Conservation (phyloP, 345 rosid genomes). For the Eucalyptus dawsonii region DNA sequence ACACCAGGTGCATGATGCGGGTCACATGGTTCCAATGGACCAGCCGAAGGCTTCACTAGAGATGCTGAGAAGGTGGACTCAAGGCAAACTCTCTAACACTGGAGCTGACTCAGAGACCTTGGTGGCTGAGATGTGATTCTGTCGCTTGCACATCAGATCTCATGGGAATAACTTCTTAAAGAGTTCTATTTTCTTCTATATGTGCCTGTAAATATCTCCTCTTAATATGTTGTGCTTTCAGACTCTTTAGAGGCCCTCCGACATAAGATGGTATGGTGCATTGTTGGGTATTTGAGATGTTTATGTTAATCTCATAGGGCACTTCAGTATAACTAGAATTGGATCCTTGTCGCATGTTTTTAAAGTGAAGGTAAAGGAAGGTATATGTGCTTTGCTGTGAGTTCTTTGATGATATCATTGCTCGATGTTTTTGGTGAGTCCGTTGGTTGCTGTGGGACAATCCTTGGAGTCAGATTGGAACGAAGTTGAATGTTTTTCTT, state of each 20-base stretch:
- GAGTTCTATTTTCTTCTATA: neutral
- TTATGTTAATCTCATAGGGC: neutral
- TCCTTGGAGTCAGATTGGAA: neutral
- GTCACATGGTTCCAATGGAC: slow-evolving; percentile 99
- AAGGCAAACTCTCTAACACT: slow-evolving; percentile 23
- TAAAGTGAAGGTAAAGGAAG: neutral
- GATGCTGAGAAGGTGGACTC: slow-evolving; percentile 87
- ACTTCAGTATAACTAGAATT: neutral
- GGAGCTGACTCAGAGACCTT: slow-evolving; percentile 5
- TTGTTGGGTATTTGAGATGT: neutral
- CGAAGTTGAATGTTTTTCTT: neutral
- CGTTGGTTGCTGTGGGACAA: neutral
- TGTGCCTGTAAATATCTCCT: slow-evolving; percentile 1
- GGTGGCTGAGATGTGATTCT: slow-evolving; percentile 60
- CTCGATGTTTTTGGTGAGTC: neutral
- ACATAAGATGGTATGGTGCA: neutral
- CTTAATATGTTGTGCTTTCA: neutral
- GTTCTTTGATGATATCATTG: neutral
- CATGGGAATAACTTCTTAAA: neutral
- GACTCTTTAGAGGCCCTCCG: neutral
- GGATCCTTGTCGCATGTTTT: neutral
- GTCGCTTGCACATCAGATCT: neutral
- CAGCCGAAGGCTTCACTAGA: slow-evolving; percentile 80
- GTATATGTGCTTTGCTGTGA: neutral
- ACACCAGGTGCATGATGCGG: slow-evolving; percentile 72